Evolutionary conservation across 768 basidiomycete species (phyloP).

Genomic region (Tephrocybe rancida): DNA sequence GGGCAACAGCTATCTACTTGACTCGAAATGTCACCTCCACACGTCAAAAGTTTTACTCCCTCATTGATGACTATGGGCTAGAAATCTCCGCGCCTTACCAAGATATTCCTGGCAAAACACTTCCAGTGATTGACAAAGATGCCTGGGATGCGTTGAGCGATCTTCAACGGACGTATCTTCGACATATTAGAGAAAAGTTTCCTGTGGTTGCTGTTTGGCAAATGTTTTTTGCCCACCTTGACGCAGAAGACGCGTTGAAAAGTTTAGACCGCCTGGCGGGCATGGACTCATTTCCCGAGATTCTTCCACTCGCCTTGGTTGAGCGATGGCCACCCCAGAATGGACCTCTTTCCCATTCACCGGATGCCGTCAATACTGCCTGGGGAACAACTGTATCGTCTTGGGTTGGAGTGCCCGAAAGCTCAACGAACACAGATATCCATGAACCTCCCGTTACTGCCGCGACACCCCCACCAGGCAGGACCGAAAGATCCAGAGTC

Average conservation of each 20-base stretch:
- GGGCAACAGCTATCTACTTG: neutral
- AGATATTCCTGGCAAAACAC: neutral
- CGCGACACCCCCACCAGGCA: neutral
- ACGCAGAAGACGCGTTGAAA: neutral
- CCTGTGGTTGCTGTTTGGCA: neutral
- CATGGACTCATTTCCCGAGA: neutral
- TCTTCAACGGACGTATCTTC: neutral
- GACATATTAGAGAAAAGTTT: neutral
- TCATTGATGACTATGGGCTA: neutral
- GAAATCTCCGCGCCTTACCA: neutral
- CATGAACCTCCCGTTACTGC: neutral
- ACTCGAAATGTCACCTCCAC: neutral
- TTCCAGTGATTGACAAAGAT: neutral
- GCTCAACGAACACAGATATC: neutral
- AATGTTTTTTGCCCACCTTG: neutral
- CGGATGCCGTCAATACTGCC: neutral
- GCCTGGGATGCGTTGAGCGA: neutral
- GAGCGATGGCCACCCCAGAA: neutral
- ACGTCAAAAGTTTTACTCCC: neutral
- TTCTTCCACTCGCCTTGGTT: neutral
- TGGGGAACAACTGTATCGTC: neutral
- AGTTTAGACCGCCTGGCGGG: neutral
- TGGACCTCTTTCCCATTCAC: neutral
- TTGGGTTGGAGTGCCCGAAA: neutral
- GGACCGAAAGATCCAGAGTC: neutral